Evolutionary conservation across 345 rosid species (phyloP), one percentile per base, ranked within the genome.

Genomic region (Bruguiera sexangula): DNA sequence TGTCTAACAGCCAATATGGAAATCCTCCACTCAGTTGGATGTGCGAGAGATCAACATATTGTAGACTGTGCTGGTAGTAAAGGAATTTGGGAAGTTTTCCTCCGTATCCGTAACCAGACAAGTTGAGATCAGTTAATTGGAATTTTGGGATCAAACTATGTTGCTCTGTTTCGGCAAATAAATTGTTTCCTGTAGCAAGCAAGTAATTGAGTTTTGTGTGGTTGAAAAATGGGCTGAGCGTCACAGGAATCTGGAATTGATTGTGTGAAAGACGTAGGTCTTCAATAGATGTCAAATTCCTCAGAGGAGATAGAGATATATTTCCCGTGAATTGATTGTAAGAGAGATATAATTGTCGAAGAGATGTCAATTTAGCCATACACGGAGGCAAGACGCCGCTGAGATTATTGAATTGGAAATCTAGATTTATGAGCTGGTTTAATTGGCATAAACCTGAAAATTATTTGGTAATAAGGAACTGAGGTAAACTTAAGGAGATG

Each of bases 1-100:
- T 82, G 19, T n/a, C 16, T 3, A 82, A 30, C 50, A 79, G 59
- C 85, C 85, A 82, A 46, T 4, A 0, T 6, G 79, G 83, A 31
- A 77, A 60, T 4, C 22, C 46, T 29, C 66, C 77, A 0, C 3
- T 39, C 16, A 81, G 7, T 2, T n/a, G 9, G 15, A 18, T 30
- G 1, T 39, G 6, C 11, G 60, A 60, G 2, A 77, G 67, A 39
- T 58, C 65, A 56, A 74, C 39, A 1, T 0, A 0, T 31, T 29
- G 48, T 39, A 81, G 39, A 13, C 69, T 51, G 36, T 65, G 20
- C 1, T 77, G 79, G 1, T 61, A 4, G 6, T 21, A 21, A 1
- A 77, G 62, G 29, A 81, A 81, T 20, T 13, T 51, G 4, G 73
- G 79, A 51, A 59, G 50, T 3, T 8, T 2, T 64, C 57, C 68